Evolutionary conservation across 176 grass and related monocot genomes (phyloP).

Genomic region (Eragrostis nindensis): DNA sequence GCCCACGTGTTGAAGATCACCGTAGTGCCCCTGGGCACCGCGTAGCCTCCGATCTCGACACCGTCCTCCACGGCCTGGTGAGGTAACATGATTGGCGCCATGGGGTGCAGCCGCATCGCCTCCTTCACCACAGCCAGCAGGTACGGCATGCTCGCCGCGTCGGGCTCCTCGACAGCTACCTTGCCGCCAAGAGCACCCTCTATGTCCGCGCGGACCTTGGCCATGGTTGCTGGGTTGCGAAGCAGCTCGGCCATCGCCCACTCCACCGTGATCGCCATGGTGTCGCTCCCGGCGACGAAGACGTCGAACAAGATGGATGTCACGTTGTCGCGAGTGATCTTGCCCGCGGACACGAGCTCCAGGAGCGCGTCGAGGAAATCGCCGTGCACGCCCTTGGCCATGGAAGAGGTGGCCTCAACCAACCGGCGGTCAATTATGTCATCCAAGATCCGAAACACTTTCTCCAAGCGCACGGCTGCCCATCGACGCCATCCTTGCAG

Average conservation of each 20-base stretch:
- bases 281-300: conserved; percentile 38
- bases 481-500: conserved; percentile 31
- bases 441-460: conserved; percentile 16
- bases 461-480: not conserved
- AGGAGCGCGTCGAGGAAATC: conserved; percentile 52
- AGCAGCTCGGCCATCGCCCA: conserved; percentile 58
- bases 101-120: conserved; percentile 47
- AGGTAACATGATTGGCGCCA: conserved; percentile 16
- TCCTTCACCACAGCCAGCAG: conserved; percentile 51
- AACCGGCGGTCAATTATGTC: conserved; percentile 28
- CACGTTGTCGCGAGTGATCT: conserved; percentile 29
- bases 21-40: conserved; percentile 33
- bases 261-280: conserved; percentile 23
- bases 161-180: conserved; percentile 8
- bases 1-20: conserved; percentile 48
- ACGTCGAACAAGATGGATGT: conserved; percentile 31
- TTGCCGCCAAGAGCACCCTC: conserved; percentile 4
- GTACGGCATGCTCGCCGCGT: conserved; percentile 22
- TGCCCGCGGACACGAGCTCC: not conserved
- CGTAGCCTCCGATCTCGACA: conserved; percentile 40
- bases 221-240: conserved; percentile 32
- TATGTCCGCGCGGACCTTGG: conserved; percentile 33
- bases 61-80: conserved; percentile 37
- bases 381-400: not conserved
- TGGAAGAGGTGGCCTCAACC: not conserved